phyloP scores from a whole-genome alignment of 257 asterid species.

The Solanum tarapatanum region DNA sequence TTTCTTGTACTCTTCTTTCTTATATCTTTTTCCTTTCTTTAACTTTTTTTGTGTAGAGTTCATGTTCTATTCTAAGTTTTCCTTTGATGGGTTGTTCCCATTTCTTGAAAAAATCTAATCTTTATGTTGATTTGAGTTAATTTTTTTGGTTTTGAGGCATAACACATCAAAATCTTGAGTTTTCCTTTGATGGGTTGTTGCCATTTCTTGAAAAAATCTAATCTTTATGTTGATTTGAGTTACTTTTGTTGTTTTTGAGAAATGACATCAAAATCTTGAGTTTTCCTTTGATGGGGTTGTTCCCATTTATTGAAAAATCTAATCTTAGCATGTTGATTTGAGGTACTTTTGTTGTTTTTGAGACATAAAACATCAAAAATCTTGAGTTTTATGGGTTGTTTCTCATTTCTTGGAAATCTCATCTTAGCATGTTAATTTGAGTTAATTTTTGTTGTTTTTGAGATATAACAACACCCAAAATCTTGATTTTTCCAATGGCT shows the following conservation, averaged over 20 bases:
- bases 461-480: background rate
- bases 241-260: background rate
- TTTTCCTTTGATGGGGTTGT: background rate
- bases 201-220: background rate
- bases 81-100: background rate
- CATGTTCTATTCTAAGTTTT: background rate
- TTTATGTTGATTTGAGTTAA: background rate
- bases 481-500: constrained; percentile 15
- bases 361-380: background rate
- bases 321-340: background rate
- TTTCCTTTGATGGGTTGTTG: background rate
- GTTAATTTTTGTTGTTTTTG: background rate
- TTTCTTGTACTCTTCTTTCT: background rate
- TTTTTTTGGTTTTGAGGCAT: background rate
- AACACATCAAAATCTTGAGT: background rate
- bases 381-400: background rate
- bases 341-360: background rate
- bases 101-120: background rate
- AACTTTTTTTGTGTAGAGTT: background rate
- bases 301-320: background rate
- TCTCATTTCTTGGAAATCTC: background rate
- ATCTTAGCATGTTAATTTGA: background rate
- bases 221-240: background rate
- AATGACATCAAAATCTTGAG: background rate
- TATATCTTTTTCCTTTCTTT: background rate